Evolutionary conservation across 768 basidiomycete genomes (phyloP).

Genomic region (Russula sp.): DNA sequence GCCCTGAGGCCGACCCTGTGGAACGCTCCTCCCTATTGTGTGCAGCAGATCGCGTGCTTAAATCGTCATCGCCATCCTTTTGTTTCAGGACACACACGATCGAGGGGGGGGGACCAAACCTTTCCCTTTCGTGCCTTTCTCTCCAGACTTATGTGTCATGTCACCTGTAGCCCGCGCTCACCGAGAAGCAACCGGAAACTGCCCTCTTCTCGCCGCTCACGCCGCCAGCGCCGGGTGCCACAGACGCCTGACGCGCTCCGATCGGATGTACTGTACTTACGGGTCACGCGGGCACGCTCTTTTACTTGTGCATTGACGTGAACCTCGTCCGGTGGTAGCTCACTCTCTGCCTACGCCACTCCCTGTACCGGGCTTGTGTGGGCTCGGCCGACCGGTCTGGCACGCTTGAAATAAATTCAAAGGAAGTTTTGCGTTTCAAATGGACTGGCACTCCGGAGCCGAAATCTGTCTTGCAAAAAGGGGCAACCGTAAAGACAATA

Average conservation of each 20-base stretch:
- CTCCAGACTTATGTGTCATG: constrained; percentile 3
- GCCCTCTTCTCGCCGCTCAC: neutral
- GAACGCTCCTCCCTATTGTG: constrained; percentile 19
- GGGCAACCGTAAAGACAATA: constrained; percentile 6
- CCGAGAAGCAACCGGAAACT: neutral
- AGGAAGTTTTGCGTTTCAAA: neutral
- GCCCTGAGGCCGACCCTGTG: neutral
- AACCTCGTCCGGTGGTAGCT: neutral
- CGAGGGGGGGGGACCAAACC: neutral
- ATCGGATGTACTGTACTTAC: neutral
- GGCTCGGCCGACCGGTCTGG: neutral
- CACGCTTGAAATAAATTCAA: neutral
- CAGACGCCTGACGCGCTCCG: neutral
- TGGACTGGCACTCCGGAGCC: neutral
- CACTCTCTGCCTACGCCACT: constrained; percentile 5
- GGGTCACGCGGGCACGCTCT: constrained; percentile 2
- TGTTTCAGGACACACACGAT: neutral
- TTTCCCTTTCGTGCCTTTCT: neutral
- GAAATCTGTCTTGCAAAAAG: neutral
- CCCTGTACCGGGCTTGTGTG: neutral
- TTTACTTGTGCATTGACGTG: too few relatives aligned
- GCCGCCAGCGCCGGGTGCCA: neutral
- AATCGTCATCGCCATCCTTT: constrained; percentile 4
- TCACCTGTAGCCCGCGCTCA: neutral
- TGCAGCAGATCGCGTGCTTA: constrained; percentile 19